Conservation (phyloP, 345 rosid genomes). For the Lepidium sativum region DNA sequence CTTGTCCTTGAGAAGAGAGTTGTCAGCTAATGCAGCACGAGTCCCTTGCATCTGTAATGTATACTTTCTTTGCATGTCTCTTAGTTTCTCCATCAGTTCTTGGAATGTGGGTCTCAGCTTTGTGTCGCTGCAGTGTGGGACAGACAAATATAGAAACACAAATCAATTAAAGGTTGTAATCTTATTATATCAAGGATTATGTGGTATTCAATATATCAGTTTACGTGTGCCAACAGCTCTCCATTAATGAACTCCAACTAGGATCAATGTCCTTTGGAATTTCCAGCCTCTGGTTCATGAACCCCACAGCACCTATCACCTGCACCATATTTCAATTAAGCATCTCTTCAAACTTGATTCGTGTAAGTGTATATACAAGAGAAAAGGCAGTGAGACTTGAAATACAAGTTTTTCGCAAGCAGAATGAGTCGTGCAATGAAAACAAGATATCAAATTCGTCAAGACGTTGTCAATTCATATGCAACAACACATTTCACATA, state of each 20-base stretch:
- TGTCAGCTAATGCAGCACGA: constrained; percentile 44
- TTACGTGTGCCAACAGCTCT: constrained; percentile 96
- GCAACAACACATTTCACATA: background rate
- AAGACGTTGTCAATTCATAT: background rate
- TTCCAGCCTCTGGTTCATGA: constrained; percentile 89
- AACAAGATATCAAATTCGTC: background rate
- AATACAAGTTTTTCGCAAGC: background rate
- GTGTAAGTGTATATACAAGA: background rate
- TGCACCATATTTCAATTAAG: constrained; percentile 35
- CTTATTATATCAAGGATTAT: background rate
- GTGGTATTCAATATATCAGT: background rate
- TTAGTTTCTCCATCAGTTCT: constrained; percentile 71
- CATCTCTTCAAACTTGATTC: constrained; percentile 6
- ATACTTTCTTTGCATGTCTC: constrained; percentile 70
- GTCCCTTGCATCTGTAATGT: constrained; percentile 59
- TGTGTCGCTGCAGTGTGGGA: constrained; percentile 51
- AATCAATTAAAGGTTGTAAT: background rate
- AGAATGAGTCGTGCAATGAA: background rate
- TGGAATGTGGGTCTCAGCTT: constrained; percentile 70
- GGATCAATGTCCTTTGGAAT: constrained; percentile 80
- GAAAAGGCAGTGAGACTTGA: background rate
- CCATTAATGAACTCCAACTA: constrained; percentile 64
- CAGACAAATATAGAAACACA: background rate
- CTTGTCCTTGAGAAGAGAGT: constrained; percentile 37
- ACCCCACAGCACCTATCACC: constrained; percentile 98